A percentile compares a stretch with the other conserved stretches of the same genome.
phyloP scores from a whole-genome alignment of 352 stramenopile species.

The Phytopythium sindhum region DNA sequence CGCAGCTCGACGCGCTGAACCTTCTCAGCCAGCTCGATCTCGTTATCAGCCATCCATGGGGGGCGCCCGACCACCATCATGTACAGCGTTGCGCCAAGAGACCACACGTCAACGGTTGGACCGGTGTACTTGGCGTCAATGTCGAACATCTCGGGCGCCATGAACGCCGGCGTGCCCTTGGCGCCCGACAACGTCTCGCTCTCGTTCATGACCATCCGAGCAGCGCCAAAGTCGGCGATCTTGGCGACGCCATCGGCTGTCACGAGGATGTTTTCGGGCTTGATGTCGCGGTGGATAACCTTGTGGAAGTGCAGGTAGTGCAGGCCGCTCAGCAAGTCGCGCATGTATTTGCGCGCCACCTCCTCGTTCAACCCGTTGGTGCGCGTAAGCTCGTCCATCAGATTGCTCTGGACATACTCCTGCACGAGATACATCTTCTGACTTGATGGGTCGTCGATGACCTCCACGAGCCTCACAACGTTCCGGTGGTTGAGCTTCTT shows the following conservation, averaged over 20 bases:
- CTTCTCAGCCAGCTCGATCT: constrained; percentile 82
- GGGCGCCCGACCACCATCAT: constrained; percentile 91
- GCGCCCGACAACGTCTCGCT: constrained; percentile 79
- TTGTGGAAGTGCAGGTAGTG: constrained; percentile 94
- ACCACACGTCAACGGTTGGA: constrained; percentile 86
- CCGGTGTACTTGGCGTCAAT: constrained; percentile 86
- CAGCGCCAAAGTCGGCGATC: constrained; percentile 89
- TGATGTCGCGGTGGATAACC: constrained; percentile 92
- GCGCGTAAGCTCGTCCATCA: constrained; percentile 88
- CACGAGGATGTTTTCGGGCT: constrained; percentile 88
- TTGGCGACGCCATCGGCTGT: constrained; percentile 82
- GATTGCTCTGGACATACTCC: constrained; percentile 92
- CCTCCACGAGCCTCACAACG: constrained; percentile 92
- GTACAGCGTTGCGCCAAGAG: constrained; percentile 88
- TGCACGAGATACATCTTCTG: constrained; percentile 96
- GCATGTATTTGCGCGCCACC: constrained; percentile 82
- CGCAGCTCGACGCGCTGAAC: constrained; percentile 87
- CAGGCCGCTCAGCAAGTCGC: constrained; percentile 85
- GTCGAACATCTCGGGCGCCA: constrained; percentile 91
- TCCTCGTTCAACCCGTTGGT: constrained; percentile 60
- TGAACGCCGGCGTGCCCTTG: constrained; percentile 87
- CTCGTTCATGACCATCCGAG: constrained; percentile 90
- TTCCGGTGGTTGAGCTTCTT: constrained; percentile 94
- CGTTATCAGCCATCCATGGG: constrained; percentile 89
- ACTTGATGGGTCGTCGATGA: constrained; percentile 92